phyloP scores from a whole-genome alignment of 1,284 basidiomycete genomes.

The Wallemia hederae region DNA sequence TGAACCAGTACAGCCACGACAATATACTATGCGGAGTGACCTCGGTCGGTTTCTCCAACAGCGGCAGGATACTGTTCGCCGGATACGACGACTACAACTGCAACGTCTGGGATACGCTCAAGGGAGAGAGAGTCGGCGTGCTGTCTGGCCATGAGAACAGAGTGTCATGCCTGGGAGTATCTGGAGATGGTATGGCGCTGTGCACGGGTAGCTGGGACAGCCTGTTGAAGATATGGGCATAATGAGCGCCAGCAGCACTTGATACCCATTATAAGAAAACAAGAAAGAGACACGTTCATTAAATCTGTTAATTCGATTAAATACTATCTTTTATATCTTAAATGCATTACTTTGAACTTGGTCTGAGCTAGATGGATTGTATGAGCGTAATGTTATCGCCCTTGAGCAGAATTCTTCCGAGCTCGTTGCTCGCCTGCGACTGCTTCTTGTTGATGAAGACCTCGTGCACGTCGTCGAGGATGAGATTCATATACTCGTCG shows the following conservation, averaged over 20 bases:
- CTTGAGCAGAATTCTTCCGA: constrained; percentile 70
- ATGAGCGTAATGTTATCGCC: constrained; percentile 91
- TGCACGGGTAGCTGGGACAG: constrained; percentile 97
- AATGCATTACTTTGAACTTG: constrained; percentile 4
- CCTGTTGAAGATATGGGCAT: constrained; percentile 49
- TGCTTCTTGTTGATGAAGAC: constrained; percentile 48
- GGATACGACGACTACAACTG: constrained; percentile 99
- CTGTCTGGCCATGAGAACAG: constrained; percentile 92
- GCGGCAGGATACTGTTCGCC: constrained; percentile 84
- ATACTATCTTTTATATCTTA: neutral
- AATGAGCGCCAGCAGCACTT: neutral
- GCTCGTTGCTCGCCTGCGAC: constrained; percentile 46
- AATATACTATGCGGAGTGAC: constrained; percentile 97
- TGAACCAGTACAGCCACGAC: constrained; percentile 90
- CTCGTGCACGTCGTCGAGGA: constrained; percentile 81
- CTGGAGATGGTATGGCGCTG: constrained; percentile 82
- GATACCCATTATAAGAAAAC: neutral
- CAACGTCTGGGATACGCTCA: constrained; percentile 97
- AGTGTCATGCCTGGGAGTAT: constrained; percentile 84
- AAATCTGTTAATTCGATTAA: neutral
- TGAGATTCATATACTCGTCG: constrained; percentile 99
- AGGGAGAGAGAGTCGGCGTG: constrained; percentile 88
- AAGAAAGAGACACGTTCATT: neutral
- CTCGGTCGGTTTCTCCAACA: constrained; percentile 88
- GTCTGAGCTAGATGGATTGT: constrained; percentile 23